These are phyloP conservation scores for Achaetomiella virescens DNA, from an alignment of 495 filamentous ascomycete species.

Conservation along the genomic window DNA sequence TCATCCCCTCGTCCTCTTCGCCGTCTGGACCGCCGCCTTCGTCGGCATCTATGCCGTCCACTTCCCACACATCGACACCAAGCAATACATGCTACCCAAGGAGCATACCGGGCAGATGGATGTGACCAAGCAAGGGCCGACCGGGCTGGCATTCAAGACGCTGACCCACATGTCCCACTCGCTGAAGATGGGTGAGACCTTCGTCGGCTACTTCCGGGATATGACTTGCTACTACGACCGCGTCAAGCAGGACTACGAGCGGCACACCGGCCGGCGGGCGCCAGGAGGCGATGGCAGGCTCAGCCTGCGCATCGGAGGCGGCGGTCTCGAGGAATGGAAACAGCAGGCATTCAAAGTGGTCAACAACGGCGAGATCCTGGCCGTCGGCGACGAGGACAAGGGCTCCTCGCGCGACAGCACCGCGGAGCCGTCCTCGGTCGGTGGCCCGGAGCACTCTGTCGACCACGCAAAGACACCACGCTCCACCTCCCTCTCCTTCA, in stretches of 20 bases:
- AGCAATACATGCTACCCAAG: slow-evolving; percentile 49
- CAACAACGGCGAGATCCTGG: slow-evolving; percentile 37
- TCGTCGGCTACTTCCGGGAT: slow-evolving; percentile 59
- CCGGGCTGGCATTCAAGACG: slow-evolving; percentile 36
- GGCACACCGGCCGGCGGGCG: slow-evolving; percentile 23
- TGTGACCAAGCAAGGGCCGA: slow-evolving; percentile 30
- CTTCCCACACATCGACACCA: slow-evolving; percentile 74
- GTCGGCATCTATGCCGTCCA: slow-evolving; percentile 62
- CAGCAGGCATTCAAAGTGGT: slow-evolving; percentile 30
- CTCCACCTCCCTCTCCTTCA: slow-evolving; percentile 38
- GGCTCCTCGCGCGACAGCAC: slow-evolving; percentile 29
- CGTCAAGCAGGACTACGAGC: slow-evolving; percentile 54
- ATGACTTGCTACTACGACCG: slow-evolving; percentile 62
- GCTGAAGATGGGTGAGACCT: slow-evolving; percentile 65
- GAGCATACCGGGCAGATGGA: slow-evolving; percentile 18
- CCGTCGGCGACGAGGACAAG: slow-evolving; percentile 26
- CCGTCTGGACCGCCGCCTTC: slow-evolving; percentile 75
- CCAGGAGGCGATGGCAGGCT: slow-evolving; percentile 21
- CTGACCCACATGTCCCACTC: slow-evolving; percentile 56
- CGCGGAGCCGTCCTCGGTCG: slow-evolving; percentile 25
- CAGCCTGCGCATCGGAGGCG: slow-evolving; percentile 48
- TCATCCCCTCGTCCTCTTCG: slow-evolving; percentile 75
- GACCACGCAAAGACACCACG: slow-evolving; percentile 25
- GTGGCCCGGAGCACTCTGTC: slow-evolving; percentile 18
- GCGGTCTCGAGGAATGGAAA: slow-evolving; percentile 68